Evolutionary conservation across 192 early-diverging fungal genomes (phyloP), one percentile per base, ranked within the genome.

Genomic region (Geranomyces variabilis): DNA sequence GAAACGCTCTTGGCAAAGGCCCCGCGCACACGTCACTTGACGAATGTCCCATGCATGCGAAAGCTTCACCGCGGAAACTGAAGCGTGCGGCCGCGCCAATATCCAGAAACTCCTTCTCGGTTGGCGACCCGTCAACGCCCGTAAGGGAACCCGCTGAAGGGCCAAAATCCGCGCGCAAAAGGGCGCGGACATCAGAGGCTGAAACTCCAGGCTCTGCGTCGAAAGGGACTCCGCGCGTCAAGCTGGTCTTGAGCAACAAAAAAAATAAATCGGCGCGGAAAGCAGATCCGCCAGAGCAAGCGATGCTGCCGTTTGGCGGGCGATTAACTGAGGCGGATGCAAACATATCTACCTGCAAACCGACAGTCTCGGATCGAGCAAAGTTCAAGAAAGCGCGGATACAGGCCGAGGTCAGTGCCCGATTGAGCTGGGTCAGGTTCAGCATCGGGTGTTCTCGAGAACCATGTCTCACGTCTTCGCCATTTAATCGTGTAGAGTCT

Each of bases 341-440:
- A 6, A 69, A 75, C 45, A 64, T 61, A 12, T 51, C 74, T 9
- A 67, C 47, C 24, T 71, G 70, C 51, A 66, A 17, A 15, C 78
- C 78, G 2, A 19, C 15, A 13, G 5, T n/a, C 13, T 45, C 21
- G 19, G 78, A 75, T 43, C 60, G 66, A 9, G 58, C 67, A 22
- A 30, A 47, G 5, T 79, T 71, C 57, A 47, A 75, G 24, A 53
- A 30, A 10, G 67, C 73, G 6, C 22, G 46, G 13, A 9, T 28
- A 10, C 70, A 74, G 51, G 77, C 75, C 14, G 56, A 70, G 69
- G 67, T 69, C 22, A 19, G 60, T 24, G 58, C 58, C n/a, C n/a
- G n/a, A n/a, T n/a, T n/a, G n/a, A n/a, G n/a, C n/a, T n/a, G n/a
- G n/a, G n/a, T n/a, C n/a, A n/a, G n/a, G n/a, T n/a, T n/a, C n/a